These are phyloP conservation scores for Pyrenula aspistea DNA, from an alignment of 495 filamentous ascomycete genomes.

Conservation along the genomic window DNA sequence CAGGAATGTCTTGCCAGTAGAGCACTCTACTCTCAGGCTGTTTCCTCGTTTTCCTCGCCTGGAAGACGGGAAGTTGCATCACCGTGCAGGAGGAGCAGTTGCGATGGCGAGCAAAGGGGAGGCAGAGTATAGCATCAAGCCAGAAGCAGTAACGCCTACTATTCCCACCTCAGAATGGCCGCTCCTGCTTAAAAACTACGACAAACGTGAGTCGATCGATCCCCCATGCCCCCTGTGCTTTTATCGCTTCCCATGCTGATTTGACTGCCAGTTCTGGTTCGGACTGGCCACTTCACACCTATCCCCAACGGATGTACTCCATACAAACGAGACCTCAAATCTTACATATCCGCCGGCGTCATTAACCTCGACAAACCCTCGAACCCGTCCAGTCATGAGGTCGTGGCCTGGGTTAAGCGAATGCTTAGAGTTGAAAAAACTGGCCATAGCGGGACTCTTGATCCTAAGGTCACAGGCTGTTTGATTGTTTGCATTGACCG, in stretches of 20 bases:
- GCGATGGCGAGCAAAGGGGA: conserved; percentile 43
- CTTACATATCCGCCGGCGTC: conserved; percentile 88
- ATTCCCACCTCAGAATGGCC: conserved; percentile 77
- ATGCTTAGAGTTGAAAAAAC: conserved; percentile 92
- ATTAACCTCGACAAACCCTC: conserved; percentile 98
- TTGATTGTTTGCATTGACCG: conserved; percentile 93
- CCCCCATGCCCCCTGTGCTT: conserved; percentile 11
- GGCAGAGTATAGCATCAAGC: conserved; percentile 77
- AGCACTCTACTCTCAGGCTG: too few relatives aligned
- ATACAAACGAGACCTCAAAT: conserved; percentile 83
- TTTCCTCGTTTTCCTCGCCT: too few relatives aligned
- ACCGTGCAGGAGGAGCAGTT: too few relatives aligned
- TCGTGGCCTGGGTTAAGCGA: conserved; percentile 96
- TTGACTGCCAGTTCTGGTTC: conserved; percentile 54
- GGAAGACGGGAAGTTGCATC: too few relatives aligned
- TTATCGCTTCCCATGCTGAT: conserved; percentile 11
- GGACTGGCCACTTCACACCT: conserved; percentile 86
- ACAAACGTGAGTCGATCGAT: conserved; percentile 46
- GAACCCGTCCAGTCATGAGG: conserved; percentile 95
- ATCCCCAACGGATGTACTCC: conserved; percentile 82
- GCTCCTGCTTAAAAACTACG: conserved; percentile 84
- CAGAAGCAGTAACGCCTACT: conserved; percentile 56
- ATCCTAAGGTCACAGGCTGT: conserved; percentile 89
- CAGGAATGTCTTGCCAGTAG: too few relatives aligned
- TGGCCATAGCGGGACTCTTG: conserved; percentile 92